phyloP scores from a whole-genome alignment of 2,329 filamentous ascomycete species.

The Penicillium brasilianum region DNA sequence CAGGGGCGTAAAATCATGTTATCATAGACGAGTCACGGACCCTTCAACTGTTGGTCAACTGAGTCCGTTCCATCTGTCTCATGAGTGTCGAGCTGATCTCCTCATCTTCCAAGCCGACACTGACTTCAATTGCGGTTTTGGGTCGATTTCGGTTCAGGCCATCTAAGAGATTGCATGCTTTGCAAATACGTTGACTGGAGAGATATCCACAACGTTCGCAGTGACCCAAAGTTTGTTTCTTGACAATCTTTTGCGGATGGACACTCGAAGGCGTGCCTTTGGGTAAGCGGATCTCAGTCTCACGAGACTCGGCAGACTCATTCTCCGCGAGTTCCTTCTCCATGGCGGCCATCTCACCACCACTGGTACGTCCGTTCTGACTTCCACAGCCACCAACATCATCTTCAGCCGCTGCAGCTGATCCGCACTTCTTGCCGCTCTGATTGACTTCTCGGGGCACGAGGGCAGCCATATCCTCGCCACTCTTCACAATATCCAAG shows the following conservation, averaged over 20 bases:
- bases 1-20: background rate
- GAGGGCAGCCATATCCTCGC: constrained; percentile 93
- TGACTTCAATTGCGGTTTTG: constrained; percentile 51
- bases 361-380: constrained; percentile 67
- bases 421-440: constrained; percentile 25
- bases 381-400: constrained; percentile 75
- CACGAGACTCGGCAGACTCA: constrained; percentile 64
- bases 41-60: constrained; percentile 46
- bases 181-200: constrained; percentile 91
- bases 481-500: constrained; percentile 89
- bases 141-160: constrained; percentile 78
- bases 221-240: constrained; percentile 65
- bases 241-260: constrained; percentile 61
- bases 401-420: constrained; percentile 51
- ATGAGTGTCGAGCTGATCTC: constrained; percentile 58
- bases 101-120: constrained; percentile 53
- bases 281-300: constrained; percentile 66
- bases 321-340: constrained; percentile 73
- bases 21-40: background rate
- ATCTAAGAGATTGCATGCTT: constrained; percentile 89
- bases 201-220: constrained; percentile 93
- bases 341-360: constrained; percentile 81
- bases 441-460: constrained; percentile 66
- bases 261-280: constrained; percentile 28
- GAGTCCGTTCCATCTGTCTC: constrained; percentile 56